A percentile compares a stretch with the other conserved stretches of the same genome.
Evolutionary conservation across 352 stramenopile genomes (phyloP).

Genomic region (Discostella stelligera): DNA sequence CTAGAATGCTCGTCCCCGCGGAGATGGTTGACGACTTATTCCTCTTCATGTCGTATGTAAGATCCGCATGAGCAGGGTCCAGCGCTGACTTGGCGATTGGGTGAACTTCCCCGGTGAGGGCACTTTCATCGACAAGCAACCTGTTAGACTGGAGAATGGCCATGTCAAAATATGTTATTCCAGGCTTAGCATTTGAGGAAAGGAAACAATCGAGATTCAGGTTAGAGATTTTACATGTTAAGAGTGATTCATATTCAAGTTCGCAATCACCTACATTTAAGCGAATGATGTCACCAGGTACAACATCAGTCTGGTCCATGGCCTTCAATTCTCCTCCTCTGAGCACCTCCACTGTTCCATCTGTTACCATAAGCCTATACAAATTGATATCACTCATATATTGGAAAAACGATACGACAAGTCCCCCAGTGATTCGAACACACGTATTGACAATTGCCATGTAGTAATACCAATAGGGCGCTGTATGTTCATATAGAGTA

Average conservation of each 20-base stretch:
- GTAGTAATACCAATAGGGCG: conserved; percentile 48
- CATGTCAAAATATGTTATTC: conserved; percentile 59
- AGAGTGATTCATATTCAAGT: too few species aligned
- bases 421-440: conserved; percentile 31
- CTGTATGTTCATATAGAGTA: neutral
- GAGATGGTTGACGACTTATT: conserved; percentile 88
- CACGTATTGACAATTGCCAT: conserved; percentile 43
- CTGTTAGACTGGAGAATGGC: conserved; percentile 35
- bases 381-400: conserved; percentile 55
- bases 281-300: conserved; percentile 44
- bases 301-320: conserved; percentile 42
- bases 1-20: conserved; percentile 84
- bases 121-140: conserved; percentile 58
- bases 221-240: too few species aligned
- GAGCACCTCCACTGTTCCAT: conserved; percentile 47
- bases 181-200: neutral
- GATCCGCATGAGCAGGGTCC: conserved; percentile 48
- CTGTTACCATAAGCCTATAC: conserved; percentile 45
- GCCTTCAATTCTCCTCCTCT: conserved; percentile 36
- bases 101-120: conserved; percentile 78
- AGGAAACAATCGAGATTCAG: neutral
- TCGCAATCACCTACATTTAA: conserved; percentile 18
- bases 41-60: conserved; percentile 59
- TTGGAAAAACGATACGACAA: conserved; percentile 48
- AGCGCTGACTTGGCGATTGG: conserved; percentile 85